These are phyloP conservation scores for Penicillium sp. DNA, from an alignment of 2,329 filamentous ascomycete species.

Conservation along the genomic window DNA sequence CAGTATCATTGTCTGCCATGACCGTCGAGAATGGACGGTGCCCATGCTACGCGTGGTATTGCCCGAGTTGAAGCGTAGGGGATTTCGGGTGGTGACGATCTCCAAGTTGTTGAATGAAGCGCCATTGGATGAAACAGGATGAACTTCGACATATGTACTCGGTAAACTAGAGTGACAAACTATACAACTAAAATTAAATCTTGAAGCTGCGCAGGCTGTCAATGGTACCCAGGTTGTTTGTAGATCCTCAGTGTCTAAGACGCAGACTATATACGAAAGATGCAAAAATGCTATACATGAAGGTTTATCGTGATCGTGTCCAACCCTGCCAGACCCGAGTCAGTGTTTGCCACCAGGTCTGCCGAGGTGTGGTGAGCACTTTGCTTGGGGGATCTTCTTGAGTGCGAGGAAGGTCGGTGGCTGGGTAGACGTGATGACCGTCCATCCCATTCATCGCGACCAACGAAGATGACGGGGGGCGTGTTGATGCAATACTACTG, in stretches of 20 bases:
- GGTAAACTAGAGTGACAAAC: too few species aligned
- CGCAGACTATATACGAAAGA: too few species aligned
- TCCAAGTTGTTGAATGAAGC: conserved; percentile 48
- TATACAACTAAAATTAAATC: too few species aligned
- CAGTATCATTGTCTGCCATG: conserved; percentile 78
- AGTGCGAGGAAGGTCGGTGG: conserved; percentile 4
- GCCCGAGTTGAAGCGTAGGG: conserved; percentile 61
- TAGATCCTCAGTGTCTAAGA: too few species aligned
- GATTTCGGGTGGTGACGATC: conserved; percentile 67
- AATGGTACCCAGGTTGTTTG: too few species aligned
- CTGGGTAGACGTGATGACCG: conserved; percentile 28
- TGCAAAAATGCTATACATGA: too few species aligned
- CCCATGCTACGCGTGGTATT: conserved; percentile 71
- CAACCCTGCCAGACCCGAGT: conserved; percentile 19
- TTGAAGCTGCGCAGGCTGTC: too few species aligned
- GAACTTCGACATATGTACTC: too few species aligned
- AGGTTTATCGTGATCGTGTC: conserved; percentile 9
- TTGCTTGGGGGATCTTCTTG: conserved; percentile 19
- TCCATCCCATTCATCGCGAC: conserved; percentile 39
- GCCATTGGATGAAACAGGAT: too few species aligned
- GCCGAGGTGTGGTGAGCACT: conserved; percentile 9
- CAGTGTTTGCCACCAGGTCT: conserved; percentile 20
- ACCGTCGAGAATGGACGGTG: conserved; percentile 72
- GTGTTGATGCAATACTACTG: conserved; percentile 18
- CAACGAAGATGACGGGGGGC: conserved; percentile 20